Evolutionary conservation across 352 stramenopile species (phyloP), one percentile per base, ranked within the genome.

Genomic region (Globisporangium nunn): DNA sequence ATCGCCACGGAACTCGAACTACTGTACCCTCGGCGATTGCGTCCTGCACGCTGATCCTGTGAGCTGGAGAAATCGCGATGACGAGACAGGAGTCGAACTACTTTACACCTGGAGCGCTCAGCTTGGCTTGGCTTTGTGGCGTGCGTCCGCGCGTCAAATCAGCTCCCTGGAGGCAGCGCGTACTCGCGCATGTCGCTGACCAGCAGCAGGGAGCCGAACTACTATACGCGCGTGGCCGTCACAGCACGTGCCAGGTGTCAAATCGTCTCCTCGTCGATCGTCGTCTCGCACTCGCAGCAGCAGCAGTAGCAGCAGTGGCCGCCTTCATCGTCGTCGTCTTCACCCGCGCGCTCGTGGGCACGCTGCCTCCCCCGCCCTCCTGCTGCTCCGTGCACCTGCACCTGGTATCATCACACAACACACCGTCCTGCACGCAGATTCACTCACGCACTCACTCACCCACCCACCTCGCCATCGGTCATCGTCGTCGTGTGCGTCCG

Each of bases 401-500:
- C 37, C 37, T 12, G 39, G 11, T 28, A 48, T n/a, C 51, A 37
- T 10, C 51, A 56, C 43, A 39, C 44, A 41, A 17, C 51, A 31
- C 23, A 17, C 43, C 37, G 6, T 44, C 31, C 47, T 11, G 23
- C 51, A 48, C 44, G 29, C 39, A 39, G 43, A 56, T 15, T 28
- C 51, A 48, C 43, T 23, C 37, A 56, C 51, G 47, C 51, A 56
- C 51, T 23, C 23, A 23, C 23, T 28, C 51, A 48, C 43, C 37
- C 37, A 56, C 51, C 48, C 51, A 56, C 51, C 51, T 56, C 31
- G 31, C 12, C 18, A 3, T 31, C 5, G 29, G 2, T 43, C 37
- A 10, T 48, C 43, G 43, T 47, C 41, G 33, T 47, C 28, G 15
- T 23, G n/a, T 33, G 30, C 29, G 8, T 35, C 44, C 33, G 44